phyloP scores from a whole-genome alignment of 139 green algal genomes.

The Mesotaenium endlicherianum region DNA sequence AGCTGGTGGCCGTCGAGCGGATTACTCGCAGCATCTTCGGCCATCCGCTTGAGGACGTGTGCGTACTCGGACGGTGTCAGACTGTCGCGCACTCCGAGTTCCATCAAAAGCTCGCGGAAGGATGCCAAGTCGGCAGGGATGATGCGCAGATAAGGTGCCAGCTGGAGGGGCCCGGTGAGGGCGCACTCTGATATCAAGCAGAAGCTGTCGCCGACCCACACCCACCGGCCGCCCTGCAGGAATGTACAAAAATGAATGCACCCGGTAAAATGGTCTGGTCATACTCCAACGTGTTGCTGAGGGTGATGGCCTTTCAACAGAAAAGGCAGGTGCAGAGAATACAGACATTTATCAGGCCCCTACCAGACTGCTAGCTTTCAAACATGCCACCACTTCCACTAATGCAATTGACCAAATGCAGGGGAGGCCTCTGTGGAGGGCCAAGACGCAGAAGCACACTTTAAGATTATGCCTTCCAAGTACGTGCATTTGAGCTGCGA shows the following conservation, averaged over 20 bases:
- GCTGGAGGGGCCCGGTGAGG: conserved; percentile 66
- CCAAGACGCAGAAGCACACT: too few species aligned
- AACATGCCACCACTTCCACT: too few species aligned
- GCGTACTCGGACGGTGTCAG: conserved; percentile 67
- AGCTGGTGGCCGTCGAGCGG: conserved; percentile 56
- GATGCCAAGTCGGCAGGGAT: conserved; percentile 67
- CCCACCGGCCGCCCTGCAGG: conserved; percentile 42
- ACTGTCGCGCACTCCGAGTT: conserved; percentile 60
- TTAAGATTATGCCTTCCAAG: too few species aligned
- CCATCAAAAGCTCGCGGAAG: conserved; percentile 66
- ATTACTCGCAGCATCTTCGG: background rate
- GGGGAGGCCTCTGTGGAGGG: too few species aligned
- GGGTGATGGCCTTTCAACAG: too few species aligned
- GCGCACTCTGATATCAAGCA: conserved; percentile 58
- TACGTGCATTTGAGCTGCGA: too few species aligned
- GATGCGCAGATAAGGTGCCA: conserved; percentile 56
- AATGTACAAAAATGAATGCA: background rate
- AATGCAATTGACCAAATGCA: too few species aligned
- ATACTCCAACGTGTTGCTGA: too few species aligned
- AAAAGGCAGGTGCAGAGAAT: too few species aligned
- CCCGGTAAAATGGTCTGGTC: too few species aligned
- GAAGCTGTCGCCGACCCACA: conserved; percentile 76
- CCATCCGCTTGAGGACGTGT: conserved; percentile 60
- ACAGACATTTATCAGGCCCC: too few species aligned
- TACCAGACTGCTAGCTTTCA: too few species aligned